A percentile compares a stretch with the other conserved stretches of the same genome.
These are phyloP conservation scores for Micromonas commoda DNA, from an alignment of 139 green algal genomes.

Conservation along the genomic window DNA sequence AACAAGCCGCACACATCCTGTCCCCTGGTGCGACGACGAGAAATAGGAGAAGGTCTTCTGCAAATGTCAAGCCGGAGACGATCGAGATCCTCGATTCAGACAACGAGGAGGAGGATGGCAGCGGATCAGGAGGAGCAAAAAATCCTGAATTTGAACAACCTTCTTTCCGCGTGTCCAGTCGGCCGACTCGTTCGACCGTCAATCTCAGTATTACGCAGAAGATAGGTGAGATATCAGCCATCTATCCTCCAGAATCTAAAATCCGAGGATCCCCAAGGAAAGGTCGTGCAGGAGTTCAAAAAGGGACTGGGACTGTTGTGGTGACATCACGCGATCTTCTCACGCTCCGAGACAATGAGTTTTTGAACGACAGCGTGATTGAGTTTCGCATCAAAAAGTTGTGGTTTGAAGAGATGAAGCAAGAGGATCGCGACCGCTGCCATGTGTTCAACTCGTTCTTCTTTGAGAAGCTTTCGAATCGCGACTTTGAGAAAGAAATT, in stretches of 20 bases:
- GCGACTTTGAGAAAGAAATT: too few relatives aligned
- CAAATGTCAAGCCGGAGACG: too few relatives aligned
- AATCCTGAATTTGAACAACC: too few relatives aligned
- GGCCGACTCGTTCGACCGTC: neutral
- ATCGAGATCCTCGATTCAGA: too few relatives aligned
- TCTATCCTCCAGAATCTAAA: too few relatives aligned
- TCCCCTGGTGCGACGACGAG: neutral
- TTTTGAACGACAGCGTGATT: neutral
- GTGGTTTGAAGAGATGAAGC: neutral
- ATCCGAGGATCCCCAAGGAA: too few relatives aligned
- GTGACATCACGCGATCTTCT: neutral
- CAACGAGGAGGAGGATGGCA: neutral
- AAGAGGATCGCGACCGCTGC: neutral
- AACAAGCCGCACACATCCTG: too few relatives aligned
- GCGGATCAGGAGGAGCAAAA: too few relatives aligned
- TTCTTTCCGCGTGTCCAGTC: too few relatives aligned
- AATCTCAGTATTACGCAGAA: neutral
- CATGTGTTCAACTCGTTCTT: neutral
- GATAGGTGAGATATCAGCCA: neutral
- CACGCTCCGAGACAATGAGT: neutral
- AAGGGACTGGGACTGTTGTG: neutral
- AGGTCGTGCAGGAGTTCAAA: neutral
- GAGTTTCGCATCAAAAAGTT: neutral
- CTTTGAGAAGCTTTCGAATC: neutral
- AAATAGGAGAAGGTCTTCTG: neutral